A percentile compares a stretch with the other conserved stretches of the same genome.
These are phyloP conservation scores for Suillus discolor DNA, from an alignment of 768 basidiomycete species.

Conservation along the genomic window DNA sequence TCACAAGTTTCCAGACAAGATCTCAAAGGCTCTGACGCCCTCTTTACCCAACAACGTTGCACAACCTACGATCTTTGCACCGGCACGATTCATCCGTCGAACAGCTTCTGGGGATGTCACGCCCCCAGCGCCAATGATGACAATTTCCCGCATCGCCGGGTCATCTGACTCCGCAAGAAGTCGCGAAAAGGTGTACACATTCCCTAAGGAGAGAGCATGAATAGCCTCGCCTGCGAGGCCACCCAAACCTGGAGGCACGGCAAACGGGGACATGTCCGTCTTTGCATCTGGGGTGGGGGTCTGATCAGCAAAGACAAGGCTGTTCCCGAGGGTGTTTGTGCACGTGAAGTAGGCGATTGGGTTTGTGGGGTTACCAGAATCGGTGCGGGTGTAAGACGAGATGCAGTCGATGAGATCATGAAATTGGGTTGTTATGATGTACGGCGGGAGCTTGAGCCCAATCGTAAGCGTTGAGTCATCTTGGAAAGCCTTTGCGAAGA, in stretches of 20 bases:
- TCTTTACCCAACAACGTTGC: slow-evolving; percentile 58
- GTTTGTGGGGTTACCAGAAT: slow-evolving; percentile 29
- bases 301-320: slow-evolving; percentile 65
- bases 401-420: slow-evolving; percentile 51
- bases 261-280: slow-evolving; percentile 37
- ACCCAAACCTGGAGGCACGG: slow-evolving; percentile 65
- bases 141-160: slow-evolving; percentile 47
- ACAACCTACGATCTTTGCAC: slow-evolving; percentile 71
- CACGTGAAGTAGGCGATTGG: slow-evolving; percentile 77
- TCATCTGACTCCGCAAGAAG: slow-evolving; percentile 48
- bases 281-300: slow-evolving; percentile 29
- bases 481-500: slow-evolving; percentile 51
- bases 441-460: slow-evolving; percentile 83
- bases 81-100: slow-evolving; percentile 70
- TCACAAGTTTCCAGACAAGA: slow-evolving; percentile 24
- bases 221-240: slow-evolving; percentile 79
- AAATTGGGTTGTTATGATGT: slow-evolving; percentile 64
- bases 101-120: slow-evolving; percentile 64
- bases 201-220: slow-evolving; percentile 79
- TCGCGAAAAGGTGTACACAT: slow-evolving; percentile 62
- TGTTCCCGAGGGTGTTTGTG: slow-evolving; percentile 79
- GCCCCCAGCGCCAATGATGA: slow-evolving; percentile 82
- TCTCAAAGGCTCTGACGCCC: slow-evolving; percentile 56
- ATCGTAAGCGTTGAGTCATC: slow-evolving; percentile 59
- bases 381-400: slow-evolving; percentile 36